Conservation (phyloP, 75 land plant species). For the Sequoiadendron giganteum region DNA sequence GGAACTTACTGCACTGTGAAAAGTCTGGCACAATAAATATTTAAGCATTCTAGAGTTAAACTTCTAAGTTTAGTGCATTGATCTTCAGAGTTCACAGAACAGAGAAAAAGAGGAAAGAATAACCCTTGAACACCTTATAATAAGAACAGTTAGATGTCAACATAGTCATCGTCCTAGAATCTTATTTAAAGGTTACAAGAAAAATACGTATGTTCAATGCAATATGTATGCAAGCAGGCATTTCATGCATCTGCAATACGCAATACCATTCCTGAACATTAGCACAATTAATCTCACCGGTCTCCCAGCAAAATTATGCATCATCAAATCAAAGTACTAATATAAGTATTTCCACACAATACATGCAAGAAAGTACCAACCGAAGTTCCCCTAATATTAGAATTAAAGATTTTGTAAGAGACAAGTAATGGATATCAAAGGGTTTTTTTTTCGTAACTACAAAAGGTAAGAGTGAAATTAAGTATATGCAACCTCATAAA, state of each 20-base stretch:
- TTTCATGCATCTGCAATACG: not conserved
- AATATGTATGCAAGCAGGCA: not conserved
- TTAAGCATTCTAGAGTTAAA: not conserved
- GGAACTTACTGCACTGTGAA: not conserved
- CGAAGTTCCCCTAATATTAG: not conserved
- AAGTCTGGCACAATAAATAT: not conserved
- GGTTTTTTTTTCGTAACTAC: not conserved
- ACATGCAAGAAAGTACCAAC: not conserved
- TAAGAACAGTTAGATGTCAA: not conserved
- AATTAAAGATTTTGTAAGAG: no score
- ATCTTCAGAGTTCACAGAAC: not conserved
- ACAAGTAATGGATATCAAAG: not conserved
- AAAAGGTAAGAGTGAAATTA: not conserved
- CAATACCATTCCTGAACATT: not conserved
- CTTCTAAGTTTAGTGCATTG: not conserved
- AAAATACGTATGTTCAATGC: not conserved
- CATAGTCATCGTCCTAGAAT: not conserved
- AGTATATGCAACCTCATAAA: not conserved
- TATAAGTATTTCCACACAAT: not conserved
- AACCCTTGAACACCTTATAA: not conserved
- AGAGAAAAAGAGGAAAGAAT: not conserved
- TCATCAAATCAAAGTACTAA: not conserved
- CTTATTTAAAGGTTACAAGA: not conserved
- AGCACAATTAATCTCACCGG: not conserved
- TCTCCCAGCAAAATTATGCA: not conserved